Conservation (phyloP, 139 green algal species). For the Coccomyxa sp. region DNA sequence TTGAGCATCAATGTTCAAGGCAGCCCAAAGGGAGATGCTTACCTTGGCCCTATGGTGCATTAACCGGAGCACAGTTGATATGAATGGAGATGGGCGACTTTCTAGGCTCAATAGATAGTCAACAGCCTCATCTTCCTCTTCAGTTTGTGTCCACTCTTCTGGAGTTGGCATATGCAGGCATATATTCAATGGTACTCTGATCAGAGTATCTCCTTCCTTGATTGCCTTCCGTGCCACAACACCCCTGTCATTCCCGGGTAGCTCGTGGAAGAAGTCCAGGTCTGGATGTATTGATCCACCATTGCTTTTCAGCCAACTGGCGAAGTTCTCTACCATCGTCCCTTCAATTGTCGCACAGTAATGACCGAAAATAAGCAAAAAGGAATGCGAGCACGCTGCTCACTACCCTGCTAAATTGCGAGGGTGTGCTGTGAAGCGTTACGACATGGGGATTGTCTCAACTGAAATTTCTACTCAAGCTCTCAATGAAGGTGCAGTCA, state of each 20-base stretch:
- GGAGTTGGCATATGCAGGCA: slow-evolving; percentile 16
- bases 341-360: too few species aligned
- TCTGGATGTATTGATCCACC: slow-evolving; percentile 30
- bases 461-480: too few species aligned
- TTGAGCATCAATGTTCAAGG: too few species aligned
- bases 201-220: slow-evolving; percentile 45
- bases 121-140: slow-evolving; percentile 4
- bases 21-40: too few species aligned
- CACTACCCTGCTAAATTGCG: too few species aligned
- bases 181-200: slow-evolving; percentile 29
- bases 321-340: too few species aligned
- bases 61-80: slow-evolving; percentile 37
- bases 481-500: too few species aligned
- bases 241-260: slow-evolving; percentile 14
- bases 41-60: slow-evolving; percentile 38
- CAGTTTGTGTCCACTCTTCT: neutral
- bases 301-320: neutral
- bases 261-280: slow-evolving; percentile 32
- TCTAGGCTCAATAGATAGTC: neutral
- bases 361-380: too few species aligned
- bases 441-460: too few species aligned
- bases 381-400: too few species aligned
- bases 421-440: too few species aligned
- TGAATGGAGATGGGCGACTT: slow-evolving; percentile 29
- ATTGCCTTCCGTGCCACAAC: slow-evolving; percentile 36